phyloP scores from a whole-genome alignment of 495 filamentous ascomycete genomes.

The Melanomma pulvis-pyrius region DNA sequence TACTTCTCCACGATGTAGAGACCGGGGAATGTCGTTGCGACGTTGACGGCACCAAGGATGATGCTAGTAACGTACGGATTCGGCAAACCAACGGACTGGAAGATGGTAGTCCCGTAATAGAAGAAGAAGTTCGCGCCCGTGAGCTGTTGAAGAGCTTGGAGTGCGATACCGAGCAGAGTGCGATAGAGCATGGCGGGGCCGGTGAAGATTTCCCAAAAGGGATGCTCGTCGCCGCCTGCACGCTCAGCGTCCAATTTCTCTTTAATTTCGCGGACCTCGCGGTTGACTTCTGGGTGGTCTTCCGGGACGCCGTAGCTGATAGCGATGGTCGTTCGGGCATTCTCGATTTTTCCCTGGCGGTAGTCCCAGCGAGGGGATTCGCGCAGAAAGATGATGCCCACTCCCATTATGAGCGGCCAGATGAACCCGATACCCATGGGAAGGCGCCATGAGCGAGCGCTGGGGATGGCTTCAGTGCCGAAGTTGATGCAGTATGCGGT shows the following conservation, averaged over 20 bases:
- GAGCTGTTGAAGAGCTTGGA: conserved; percentile 40
- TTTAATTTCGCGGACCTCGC: conserved; percentile 66
- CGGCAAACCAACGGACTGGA: conserved; percentile 37
- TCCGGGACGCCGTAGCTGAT: conserved; percentile 69
- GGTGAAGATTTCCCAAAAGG: conserved; percentile 37
- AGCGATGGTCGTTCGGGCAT: conserved; percentile 69
- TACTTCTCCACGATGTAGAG: conserved; percentile 48
- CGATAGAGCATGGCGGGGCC: conserved; percentile 38
- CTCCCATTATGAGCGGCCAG: conserved; percentile 72
- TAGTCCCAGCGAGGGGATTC: conserved; percentile 47
- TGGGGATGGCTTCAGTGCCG: conserved; percentile 61
- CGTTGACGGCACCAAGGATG: conserved; percentile 44
- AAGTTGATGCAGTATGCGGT: conserved; percentile 80
- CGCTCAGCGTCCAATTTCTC: conserved; percentile 45
- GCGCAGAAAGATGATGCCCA: conserved; percentile 52
- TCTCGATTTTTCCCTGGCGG: conserved; percentile 41
- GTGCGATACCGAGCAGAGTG: conserved; percentile 29
- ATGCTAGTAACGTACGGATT: conserved; percentile 44
- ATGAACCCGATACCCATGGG: conserved; percentile 79
- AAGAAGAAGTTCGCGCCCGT: conserved; percentile 58
- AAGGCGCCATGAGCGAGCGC: conserved; percentile 72
- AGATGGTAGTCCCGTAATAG: conserved; percentile 48
- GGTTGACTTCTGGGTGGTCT: conserved; percentile 64
- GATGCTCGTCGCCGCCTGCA: conserved; percentile 16
- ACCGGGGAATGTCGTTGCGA: conserved; percentile 44